These are phyloP conservation scores for Aspergillus pseudonomiae DNA, from an alignment of 2,329 filamentous ascomycete genomes.

Conservation along the genomic window DNA sequence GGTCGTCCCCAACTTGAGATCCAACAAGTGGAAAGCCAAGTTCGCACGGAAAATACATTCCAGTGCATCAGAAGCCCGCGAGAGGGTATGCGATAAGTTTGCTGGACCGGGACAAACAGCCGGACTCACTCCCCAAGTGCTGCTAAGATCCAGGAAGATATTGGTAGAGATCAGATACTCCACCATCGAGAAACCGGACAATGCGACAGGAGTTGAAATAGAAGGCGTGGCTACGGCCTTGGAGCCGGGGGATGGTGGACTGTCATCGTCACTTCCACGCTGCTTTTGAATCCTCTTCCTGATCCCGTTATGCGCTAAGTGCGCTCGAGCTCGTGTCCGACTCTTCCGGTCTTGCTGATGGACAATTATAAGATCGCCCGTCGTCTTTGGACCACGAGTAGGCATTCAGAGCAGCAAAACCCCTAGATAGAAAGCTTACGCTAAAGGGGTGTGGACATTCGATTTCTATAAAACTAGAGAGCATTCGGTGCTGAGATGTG, in stretches of 20 bases:
- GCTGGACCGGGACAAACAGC: constrained; percentile 3
- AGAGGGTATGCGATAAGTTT: constrained; percentile 1
- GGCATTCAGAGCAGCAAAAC: background rate
- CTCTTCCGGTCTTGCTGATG: constrained; percentile 1
- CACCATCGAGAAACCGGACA: background rate
- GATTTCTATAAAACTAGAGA: background rate
- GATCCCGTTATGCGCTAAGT: constrained; percentile 1
- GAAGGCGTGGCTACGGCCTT: background rate
- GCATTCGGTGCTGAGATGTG: background rate
- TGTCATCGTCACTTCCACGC: background rate
- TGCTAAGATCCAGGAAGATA: background rate
- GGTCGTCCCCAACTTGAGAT: background rate
- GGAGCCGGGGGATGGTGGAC: background rate
- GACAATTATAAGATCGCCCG: background rate
- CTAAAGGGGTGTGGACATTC: too few relatives aligned
- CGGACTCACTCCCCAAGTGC: constrained; percentile 5
- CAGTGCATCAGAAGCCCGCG: background rate
- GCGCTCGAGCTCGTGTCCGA: background rate
- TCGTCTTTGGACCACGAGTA: constrained; percentile 14
- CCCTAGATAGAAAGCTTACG: background rate
- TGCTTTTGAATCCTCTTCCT: background rate
- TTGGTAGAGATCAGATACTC: constrained; percentile 4
- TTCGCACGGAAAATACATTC: constrained; percentile 4
- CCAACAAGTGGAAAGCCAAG: constrained; percentile 3
- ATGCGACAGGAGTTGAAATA: background rate